Base-by-base conservation (phyloP, 495 filamentous ascomycete species). In the Annulohypoxylon maeteangense region DNA sequence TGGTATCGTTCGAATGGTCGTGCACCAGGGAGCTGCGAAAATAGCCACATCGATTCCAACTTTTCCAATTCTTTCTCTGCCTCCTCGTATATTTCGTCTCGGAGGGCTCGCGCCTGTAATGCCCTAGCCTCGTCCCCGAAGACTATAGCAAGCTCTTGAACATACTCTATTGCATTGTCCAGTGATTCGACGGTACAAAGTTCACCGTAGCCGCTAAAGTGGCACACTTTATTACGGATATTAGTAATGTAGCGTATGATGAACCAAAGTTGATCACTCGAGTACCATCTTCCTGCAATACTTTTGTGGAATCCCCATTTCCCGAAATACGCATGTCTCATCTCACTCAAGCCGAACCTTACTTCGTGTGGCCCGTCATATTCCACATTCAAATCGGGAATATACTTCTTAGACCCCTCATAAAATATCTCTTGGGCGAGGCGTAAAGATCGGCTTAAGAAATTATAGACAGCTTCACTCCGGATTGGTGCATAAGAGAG, bases 381-480 rank as follows among this genome's bases (percentile, higher is more conserved):
- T n/a, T n/a, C n/a, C n/a, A n/a, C n/a, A n/a, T n/a, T n/a, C n/a
- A n/a, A n/a, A n/a, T 27, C 6, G 5, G 65, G 38, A 34, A n/a
- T 0, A 18, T 47, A 47, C 2, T 56, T 54, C 1, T 1, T 22
- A 0, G 20, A 7, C 2, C 20, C 31, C 14, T 56, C 7, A 10
- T 34, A 68, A 3, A 57, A 36, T 5, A 68, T 57, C 3, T 57
- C 58, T 12, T 68, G 58, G 1, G 65, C 58, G 7, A 62, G 29
- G 4, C 58, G 38, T 18, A 68, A 22, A 7, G 38, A 36, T 0
- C 22, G 14, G 1, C n/a, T 18, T 10, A 68, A 22, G 7, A n/a
- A 8, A 10, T 22, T 18, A 4, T 16, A 53, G 1, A 42, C n/a
- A 16, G 32, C 25, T 18, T 32, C 2, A 18, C 64, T 67, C 5